These are phyloP conservation scores for Aspergillus unguis DNA, from an alignment of 2,329 filamentous ascomycete genomes.

Conservation along the genomic window DNA sequence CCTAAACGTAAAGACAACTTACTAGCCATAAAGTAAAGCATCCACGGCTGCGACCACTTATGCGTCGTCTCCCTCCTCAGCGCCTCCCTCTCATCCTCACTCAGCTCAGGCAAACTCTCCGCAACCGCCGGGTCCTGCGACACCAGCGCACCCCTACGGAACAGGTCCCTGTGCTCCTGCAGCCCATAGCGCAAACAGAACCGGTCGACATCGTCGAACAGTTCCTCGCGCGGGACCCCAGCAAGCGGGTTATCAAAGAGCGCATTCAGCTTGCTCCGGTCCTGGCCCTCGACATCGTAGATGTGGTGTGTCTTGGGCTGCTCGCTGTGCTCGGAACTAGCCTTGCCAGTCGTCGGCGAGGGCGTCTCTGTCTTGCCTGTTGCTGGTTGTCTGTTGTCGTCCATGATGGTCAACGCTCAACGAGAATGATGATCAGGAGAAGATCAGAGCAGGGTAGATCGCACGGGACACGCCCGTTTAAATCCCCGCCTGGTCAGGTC, in stretches of 20 bases:
- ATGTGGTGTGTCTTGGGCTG: conserved; percentile 13
- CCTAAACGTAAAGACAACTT: conserved; percentile 11
- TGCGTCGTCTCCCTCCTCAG: conserved; percentile 47
- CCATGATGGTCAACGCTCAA: neutral
- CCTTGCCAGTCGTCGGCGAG: neutral
- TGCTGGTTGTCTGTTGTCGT: neutral
- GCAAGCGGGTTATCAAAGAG: conserved; percentile 54
- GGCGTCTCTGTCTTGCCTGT: neutral
- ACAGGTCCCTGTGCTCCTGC: conserved; percentile 46
- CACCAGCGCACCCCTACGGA: conserved; percentile 52
- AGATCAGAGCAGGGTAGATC: neutral
- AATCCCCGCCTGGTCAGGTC: neutral
- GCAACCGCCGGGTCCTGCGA: conserved; percentile 51
- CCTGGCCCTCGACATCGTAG: conserved; percentile 25
- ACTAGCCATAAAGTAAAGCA: conserved; percentile 48
- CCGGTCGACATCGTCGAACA: conserved; percentile 53
- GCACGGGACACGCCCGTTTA: neutral
- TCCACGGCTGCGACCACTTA: conserved; percentile 50
- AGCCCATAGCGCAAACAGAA: conserved; percentile 53
- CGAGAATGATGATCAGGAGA: neutral
- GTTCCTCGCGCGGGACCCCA: conserved; percentile 50
- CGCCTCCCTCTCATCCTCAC: conserved; percentile 42
- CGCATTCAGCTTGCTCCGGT: conserved; percentile 29
- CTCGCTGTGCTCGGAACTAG: conserved; percentile 16
- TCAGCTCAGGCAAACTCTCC: conserved; percentile 48